Evolutionary conservation across 495 filamentous ascomycete genomes (phyloP).

Genomic region (Penicillium cataractarum): DNA sequence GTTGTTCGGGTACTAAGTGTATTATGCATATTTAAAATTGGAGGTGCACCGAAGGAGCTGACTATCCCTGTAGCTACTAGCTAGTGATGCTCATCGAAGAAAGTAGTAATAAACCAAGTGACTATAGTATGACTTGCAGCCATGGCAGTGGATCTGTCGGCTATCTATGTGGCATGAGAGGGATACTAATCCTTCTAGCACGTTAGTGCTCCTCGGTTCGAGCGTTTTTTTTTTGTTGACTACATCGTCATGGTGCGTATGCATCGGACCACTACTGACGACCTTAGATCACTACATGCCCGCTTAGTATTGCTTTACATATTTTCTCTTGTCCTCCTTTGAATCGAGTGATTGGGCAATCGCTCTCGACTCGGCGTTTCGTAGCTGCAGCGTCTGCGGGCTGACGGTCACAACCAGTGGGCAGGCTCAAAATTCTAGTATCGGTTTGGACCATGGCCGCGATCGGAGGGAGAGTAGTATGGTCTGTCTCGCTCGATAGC

Average conservation of each 20-base stretch:
- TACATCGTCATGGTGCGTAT: neutral
- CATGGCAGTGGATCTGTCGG: slow-evolving; percentile 8
- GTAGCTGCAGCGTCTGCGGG: slow-evolving; percentile 12
- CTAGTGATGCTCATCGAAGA: slow-evolving; percentile 11
- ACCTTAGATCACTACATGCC: neutral
- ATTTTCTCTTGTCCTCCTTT: neutral
- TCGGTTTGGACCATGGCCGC: slow-evolving; percentile 16
- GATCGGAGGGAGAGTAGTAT: neutral
- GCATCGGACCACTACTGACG: neutral
- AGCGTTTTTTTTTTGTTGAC: neutral
- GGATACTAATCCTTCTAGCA: neutral
- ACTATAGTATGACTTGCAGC: slow-evolving; percentile 9
- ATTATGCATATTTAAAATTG: neutral
- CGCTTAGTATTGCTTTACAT: neutral
- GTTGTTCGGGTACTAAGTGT: neutral
- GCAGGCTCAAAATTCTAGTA: neutral
- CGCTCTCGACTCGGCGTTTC: slow-evolving; percentile 17
- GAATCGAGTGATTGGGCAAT: neutral
- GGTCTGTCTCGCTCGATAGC: neutral
- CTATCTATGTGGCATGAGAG: slow-evolving; percentile 10
- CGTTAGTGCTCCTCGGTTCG: slow-evolving; percentile 2
- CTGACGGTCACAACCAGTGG: slow-evolving; percentile 5
- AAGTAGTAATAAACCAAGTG: slow-evolving; percentile 3
- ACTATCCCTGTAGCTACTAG: slow-evolving; percentile 4
- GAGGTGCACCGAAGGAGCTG: neutral